phyloP scores from a whole-genome alignment of 495 filamentous ascomycete genomes.

The Penicillium verhagenii region DNA sequence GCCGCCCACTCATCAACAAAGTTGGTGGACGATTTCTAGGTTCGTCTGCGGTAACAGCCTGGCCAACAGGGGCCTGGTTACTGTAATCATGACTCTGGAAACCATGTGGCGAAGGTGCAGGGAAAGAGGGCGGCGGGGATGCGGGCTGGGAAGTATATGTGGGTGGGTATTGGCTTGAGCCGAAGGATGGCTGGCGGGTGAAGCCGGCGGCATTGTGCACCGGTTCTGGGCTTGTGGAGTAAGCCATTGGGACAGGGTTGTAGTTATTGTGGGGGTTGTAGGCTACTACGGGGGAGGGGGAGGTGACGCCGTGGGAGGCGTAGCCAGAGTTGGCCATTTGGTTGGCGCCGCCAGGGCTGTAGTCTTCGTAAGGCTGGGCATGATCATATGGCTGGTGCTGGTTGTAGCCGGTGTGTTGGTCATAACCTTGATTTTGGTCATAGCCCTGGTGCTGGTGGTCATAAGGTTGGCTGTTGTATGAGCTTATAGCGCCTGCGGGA shows the following conservation, averaged over 20 bases:
- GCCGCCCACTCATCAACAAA: slow-evolving; percentile 44
- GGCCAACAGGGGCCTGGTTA: background rate
- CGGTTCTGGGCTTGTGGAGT: slow-evolving; percentile 14
- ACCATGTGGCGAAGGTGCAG: slow-evolving; percentile 24
- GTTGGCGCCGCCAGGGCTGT: slow-evolving; percentile 6
- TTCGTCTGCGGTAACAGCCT: slow-evolving; percentile 5
- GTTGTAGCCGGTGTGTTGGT: too few species aligned
- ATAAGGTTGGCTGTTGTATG: slow-evolving; percentile 22
- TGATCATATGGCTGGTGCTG: slow-evolving; percentile 23
- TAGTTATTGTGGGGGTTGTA: slow-evolving; percentile 27
- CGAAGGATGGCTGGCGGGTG: slow-evolving; percentile 32
- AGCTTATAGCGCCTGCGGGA: slow-evolving; percentile 17
- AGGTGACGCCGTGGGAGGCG: slow-evolving; percentile 14
- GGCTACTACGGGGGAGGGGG: slow-evolving; percentile 22
- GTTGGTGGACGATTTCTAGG: slow-evolving; percentile 37
- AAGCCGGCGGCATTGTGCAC: slow-evolving; percentile 11
- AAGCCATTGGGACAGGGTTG: slow-evolving; percentile 16
- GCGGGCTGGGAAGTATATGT: slow-evolving; percentile 29
- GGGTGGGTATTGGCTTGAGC: slow-evolving; percentile 28
- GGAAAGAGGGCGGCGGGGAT: slow-evolving; percentile 38
- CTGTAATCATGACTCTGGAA: slow-evolving; percentile 11
- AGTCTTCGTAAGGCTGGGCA: slow-evolving; percentile 27
- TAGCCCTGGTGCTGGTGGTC: slow-evolving; percentile 3
- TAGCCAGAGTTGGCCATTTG: slow-evolving; percentile 7
- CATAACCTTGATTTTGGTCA: background rate